Evolutionary conservation across 2,329 filamentous ascomycete species (phyloP).

Genomic region (Colletotrichum tanaceti): DNA sequence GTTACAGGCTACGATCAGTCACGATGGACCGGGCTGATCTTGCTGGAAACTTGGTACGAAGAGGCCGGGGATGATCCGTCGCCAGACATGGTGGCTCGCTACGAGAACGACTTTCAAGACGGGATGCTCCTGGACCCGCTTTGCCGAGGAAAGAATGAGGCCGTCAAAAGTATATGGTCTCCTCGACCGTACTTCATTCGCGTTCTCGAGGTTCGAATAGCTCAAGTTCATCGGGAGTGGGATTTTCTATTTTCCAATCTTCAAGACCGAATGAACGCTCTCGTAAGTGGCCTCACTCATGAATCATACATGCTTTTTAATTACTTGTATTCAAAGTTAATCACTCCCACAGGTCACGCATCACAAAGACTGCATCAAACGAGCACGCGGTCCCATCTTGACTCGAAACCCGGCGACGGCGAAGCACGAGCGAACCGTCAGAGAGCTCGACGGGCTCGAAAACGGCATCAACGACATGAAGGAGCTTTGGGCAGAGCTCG

Average conservation of each 20-base stretch:
- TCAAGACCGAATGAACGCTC: not conserved
- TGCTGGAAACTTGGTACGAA: constrained; percentile 5
- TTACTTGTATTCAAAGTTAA: no score
- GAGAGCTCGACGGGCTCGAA: not conserved
- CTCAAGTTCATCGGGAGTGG: not conserved
- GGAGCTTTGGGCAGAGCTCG: not conserved
- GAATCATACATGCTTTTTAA: no score
- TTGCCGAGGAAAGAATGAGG: not conserved
- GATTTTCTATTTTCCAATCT: not conserved
- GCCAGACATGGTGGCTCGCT: constrained; percentile 9
- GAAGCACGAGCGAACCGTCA: not conserved
- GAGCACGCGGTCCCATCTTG: not conserved
- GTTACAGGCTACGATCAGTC: not conserved
- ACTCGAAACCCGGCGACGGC: not conserved
- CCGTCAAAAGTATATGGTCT: rapidly evolving
- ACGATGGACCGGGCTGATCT: not conserved
- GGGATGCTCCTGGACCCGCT: not conserved
- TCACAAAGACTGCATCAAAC: not conserved
- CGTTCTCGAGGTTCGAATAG: not conserved
- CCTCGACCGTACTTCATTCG: constrained; percentile 7
- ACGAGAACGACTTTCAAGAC: not conserved
- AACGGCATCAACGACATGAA: rapidly evolving
- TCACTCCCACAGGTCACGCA: not conserved
- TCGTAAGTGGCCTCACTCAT: not conserved
- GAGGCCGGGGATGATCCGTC: not conserved